Conservation (phyloP, 2,329 filamentous ascomycete species). For the Alternaria sp. region DNA sequence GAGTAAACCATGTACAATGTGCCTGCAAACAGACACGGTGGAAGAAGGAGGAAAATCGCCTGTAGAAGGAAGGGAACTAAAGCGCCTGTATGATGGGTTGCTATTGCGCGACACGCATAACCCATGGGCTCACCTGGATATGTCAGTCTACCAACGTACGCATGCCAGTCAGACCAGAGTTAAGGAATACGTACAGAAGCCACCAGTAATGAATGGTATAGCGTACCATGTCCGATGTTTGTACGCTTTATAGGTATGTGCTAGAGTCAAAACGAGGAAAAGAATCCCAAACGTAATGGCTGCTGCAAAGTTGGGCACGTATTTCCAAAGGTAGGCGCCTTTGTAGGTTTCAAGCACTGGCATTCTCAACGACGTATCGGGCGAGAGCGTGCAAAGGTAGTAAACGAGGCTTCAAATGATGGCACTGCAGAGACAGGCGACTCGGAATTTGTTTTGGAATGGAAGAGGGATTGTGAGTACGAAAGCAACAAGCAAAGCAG, state of each 20-base stretch:
- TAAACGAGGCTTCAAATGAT: not conserved
- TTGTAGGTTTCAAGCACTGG: slow-evolving; percentile 15
- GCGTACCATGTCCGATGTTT: slow-evolving; percentile 56
- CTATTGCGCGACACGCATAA: slow-evolving; percentile 56
- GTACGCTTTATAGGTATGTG: slow-evolving; percentile 53
- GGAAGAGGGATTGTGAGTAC: not conserved
- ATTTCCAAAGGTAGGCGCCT: slow-evolving; percentile 33
- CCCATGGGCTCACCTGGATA: slow-evolving; percentile 58
- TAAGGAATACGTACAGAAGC: slow-evolving; percentile 51
- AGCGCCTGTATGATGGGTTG: slow-evolving; percentile 37
- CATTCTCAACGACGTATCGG: not conserved
- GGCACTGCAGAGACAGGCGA: not conserved
- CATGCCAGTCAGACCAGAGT: slow-evolving; percentile 4
- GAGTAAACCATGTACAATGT: slow-evolving; percentile 54
- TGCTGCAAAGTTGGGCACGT: slow-evolving; percentile 53
- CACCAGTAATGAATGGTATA: slow-evolving; percentile 55
- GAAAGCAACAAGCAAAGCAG: not conserved
- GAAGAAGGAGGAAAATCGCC: slow-evolving; percentile 49
- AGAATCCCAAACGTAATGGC: slow-evolving; percentile 57
- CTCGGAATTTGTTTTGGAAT: not conserved
- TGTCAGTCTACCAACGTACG: not conserved
- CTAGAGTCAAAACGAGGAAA: slow-evolving; percentile 50
- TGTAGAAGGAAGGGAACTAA: slow-evolving; percentile 48
- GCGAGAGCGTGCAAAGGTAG: not conserved
- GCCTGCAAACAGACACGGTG: slow-evolving; percentile 53